Percentiles rank a stretch among this genome's conserved stretches.
Conservation (phyloP, 1,284 basidiomycete species). For the Marasmius oreades region DNA sequence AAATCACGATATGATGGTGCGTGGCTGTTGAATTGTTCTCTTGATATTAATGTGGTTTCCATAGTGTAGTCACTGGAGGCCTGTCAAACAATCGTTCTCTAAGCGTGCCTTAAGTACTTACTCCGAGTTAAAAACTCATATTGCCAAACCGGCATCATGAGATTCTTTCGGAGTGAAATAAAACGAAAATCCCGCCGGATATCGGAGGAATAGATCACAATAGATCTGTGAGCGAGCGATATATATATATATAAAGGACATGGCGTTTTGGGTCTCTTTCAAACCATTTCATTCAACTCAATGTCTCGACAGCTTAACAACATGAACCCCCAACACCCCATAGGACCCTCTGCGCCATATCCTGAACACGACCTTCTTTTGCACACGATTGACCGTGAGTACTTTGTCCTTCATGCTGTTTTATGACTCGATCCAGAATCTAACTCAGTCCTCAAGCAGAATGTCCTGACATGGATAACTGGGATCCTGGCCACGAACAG, state of each 20-base stretch:
- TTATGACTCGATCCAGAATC: no score
- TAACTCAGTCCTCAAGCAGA: not conserved
- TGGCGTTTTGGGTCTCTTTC: not conserved
- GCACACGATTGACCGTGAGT: no score
- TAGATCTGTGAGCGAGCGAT: slow-evolving; percentile 1
- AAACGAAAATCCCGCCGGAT: slow-evolving; percentile 4
- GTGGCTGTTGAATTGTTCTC: not conserved
- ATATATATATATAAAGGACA: slow-evolving; percentile 1
- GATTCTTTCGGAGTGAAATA: not conserved
- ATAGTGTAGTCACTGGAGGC: not conserved
- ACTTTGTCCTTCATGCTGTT: no score
- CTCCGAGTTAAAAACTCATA: not conserved
- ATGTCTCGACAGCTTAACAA: not conserved
- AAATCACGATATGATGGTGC: not conserved
- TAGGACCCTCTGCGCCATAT: not conserved
- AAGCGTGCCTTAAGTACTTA: not conserved
- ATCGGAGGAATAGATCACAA: not conserved
- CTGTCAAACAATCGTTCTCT: slow-evolving; percentile 1
- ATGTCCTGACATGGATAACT: not conserved
- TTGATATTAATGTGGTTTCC: slow-evolving; percentile 1
- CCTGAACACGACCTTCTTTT: no score
- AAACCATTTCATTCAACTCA: not conserved
- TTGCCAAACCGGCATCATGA: not conserved
- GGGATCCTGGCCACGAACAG: not conserved
- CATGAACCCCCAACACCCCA: not conserved